Evolutionary conservation across 2,329 filamentous ascomycete species (phyloP), one percentile per base, ranked within the genome.

Genomic region (Triangularia verruculosa): DNA sequence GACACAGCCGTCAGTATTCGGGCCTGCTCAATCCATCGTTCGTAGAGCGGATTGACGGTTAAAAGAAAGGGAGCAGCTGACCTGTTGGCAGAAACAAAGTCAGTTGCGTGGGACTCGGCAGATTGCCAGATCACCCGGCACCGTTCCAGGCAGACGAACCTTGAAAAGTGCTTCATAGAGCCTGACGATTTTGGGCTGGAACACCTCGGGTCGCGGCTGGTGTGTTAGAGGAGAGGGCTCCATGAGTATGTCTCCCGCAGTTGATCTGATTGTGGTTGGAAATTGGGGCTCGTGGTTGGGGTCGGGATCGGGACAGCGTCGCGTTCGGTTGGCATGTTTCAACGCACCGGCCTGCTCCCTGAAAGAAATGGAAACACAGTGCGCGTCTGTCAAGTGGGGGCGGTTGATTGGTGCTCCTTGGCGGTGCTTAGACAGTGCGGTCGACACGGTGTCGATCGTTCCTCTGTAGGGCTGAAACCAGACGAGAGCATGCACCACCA

Each of bases 201-300:
- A 97, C 47, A 89, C 86, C 76, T 96, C 90, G 61, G 94, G 95
- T 72, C 92, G 87, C 78, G 87, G 87, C 83, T 97, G 93, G 78
- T 96, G 93, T 63, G 93, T 97, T 74, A 99, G 86, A 68, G 95
- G 95, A 75, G 94, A 98, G 71, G 88, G 85, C 81, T 96, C 92
- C 92, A 96, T 96, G 51, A 15, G 51, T 27, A 24, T 53, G 5
- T 8, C 17, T 20, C 34, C 34, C 4, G 8, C 34, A n/a, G 39
- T 47, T 17, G n/a, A 47, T 17, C 20, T 20, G 39, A 20, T 12
- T 20, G 13, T n/a, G 34, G 34, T 47, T 12, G 39, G 15, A 20
- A 47, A 47, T 47, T 47, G 39, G 34, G 34, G 34, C 17, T 39
- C 34, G 34, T 39, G 13, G 34, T 39, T 39, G 34, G 39, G 39